These are phyloP conservation scores for Neonectria neomacrospora DNA, from an alignment of 2,329 filamentous ascomycete species.

Conservation along the genomic window DNA sequence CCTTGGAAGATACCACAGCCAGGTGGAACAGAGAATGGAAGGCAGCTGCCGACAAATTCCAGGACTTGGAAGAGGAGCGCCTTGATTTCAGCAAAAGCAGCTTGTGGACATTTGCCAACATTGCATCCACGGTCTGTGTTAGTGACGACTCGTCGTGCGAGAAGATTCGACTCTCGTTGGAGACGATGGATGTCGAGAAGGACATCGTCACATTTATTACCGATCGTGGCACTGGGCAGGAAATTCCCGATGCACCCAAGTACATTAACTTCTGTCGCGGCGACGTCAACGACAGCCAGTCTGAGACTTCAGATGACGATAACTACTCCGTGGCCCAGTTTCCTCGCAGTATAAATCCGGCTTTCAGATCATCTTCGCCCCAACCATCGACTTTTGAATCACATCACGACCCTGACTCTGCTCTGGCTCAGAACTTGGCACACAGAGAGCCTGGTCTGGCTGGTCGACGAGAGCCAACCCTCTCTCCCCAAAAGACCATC, in stretches of 20 bases:
- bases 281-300: constrained; percentile 82
- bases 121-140: constrained; percentile 96
- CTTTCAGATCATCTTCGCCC: constrained; percentile 94
- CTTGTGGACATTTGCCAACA: constrained; percentile 97
- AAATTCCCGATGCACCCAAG: constrained; percentile 95
- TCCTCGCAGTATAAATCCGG: constrained; percentile 92
- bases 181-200: constrained; percentile 96
- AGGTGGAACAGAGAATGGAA: constrained; percentile 99
- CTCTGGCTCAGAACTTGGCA: constrained; percentile 75
- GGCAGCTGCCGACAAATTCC: constrained; percentile 96
- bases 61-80: constrained; percentile 96
- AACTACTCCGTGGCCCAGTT: constrained; percentile 96
- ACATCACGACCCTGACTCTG: constrained; percentile 86
- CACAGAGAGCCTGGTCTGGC: constrained; percentile 62
- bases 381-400: constrained; percentile 94
- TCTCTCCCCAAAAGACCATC: constrained; percentile 62
- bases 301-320: constrained; percentile 86
- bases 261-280: constrained; percentile 99
- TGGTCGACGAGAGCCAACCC: constrained; percentile 60
- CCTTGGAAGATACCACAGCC: constrained; percentile 92
- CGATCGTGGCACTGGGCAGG: constrained; percentile 90
- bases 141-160: constrained; percentile 97
- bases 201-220: constrained; percentile 92
- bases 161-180: constrained; percentile 91
- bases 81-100: constrained; percentile 98